phyloP scores from a whole-genome alignment of 202 grass and related monocot species.

The Dendrocalamus latiflorus region DNA sequence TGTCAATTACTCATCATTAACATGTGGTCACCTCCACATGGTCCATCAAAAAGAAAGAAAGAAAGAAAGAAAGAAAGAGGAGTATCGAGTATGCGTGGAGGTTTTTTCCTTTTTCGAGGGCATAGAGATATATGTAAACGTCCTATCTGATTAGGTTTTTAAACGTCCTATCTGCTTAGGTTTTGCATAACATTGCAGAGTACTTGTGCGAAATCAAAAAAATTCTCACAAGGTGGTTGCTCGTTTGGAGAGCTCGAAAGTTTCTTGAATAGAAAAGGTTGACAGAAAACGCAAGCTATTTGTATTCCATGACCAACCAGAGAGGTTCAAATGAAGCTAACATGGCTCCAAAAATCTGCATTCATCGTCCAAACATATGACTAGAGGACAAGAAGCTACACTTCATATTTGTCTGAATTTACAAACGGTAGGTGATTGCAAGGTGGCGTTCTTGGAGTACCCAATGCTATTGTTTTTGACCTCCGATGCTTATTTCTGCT shows the following conservation, averaged over 20 bases:
- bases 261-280: neutral
- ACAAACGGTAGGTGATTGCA: neutral
- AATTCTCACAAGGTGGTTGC: too few species aligned
- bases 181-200: neutral
- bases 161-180: neutral
- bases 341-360: neutral
- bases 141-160: neutral
- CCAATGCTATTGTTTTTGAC: neutral
- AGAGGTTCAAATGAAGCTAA: neutral
- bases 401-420: constrained; percentile 19
- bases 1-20: too few species aligned
- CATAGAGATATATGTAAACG: neutral
- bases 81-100: neutral
- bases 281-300: neutral
- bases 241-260: too few species aligned
- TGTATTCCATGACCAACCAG: neutral
- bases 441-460: neutral
- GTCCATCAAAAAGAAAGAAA: too few species aligned
- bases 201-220: neutral
- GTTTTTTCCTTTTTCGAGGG: neutral
- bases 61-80: neutral
- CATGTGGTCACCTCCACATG: too few species aligned
- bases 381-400: neutral
- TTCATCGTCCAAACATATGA: neutral
- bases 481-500: neutral